Evolutionary conservation across 2,329 filamentous ascomycete genomes (phyloP).

Genomic region (Colletotrichum tabaci): DNA sequence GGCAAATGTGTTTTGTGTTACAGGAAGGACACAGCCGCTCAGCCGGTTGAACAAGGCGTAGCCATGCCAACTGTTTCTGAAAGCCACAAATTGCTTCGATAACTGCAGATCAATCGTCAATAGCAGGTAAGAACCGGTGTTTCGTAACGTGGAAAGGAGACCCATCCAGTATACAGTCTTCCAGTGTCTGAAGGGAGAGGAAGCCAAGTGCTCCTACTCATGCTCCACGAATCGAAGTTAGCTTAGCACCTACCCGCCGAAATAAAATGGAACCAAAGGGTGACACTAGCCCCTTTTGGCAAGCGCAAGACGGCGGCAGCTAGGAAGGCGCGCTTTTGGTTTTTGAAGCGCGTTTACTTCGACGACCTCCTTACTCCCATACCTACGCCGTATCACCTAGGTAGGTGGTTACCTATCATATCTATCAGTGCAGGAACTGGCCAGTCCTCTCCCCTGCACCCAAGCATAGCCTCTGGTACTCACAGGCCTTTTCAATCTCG

Average conservation of each 20-base stretch:
- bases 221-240: not conserved
- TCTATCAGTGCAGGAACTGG: too few species aligned
- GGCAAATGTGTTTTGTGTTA: not conserved
- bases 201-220: not conserved
- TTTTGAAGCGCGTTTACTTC: conserved; percentile 27
- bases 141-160: not conserved
- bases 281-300: conserved; percentile 2
- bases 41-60: too few species aligned
- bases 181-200: not conserved
- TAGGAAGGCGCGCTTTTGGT: conserved; percentile 12
- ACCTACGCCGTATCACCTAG: not conserved
- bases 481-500: not conserved
- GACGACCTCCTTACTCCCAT: not conserved
- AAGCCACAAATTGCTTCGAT: not conserved
- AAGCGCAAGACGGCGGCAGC: not conserved
- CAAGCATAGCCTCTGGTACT: too few species aligned
- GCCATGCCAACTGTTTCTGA: not conserved
- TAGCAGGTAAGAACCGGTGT: not conserved
- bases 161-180: not conserved
- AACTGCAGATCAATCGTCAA: not conserved
- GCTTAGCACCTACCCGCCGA: conserved; percentile 18
- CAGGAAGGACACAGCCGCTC: too few species aligned
- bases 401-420: too few species aligned
- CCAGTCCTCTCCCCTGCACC: too few species aligned
- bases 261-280: not conserved